Base-by-base conservation (phyloP, 2,329 filamentous ascomycete genomes). In the Fusarium hainanense region DNA sequence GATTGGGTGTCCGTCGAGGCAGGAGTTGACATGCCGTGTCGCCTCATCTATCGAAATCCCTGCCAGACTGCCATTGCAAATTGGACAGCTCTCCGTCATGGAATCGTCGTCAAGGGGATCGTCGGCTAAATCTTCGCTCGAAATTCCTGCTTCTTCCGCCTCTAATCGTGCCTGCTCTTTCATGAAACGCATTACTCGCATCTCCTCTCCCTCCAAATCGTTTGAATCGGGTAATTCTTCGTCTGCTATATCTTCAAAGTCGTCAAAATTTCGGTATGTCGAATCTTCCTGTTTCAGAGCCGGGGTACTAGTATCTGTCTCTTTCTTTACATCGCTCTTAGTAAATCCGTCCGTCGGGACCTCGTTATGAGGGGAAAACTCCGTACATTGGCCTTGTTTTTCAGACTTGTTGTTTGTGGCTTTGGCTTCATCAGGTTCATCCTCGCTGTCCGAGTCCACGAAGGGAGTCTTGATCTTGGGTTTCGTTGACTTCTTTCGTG, bases 11-110 rank as follows among this genome's bases (percentile, higher is more conserved):
- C 93, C 93, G 77, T 99, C 96, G 4, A 99, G 84, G 79, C 96
- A 99, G 12, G 90, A 89, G 77, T 99, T 99, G 70, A 99, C 96
- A 78, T 99, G 96, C 3, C 91, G 82, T 9, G 91, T 92, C 12
- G 90, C 91, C 72, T 95, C 88, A 76, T 94, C 88, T 63, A 81
- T 77, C 58, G 83, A 87, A 14, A 90, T 78, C 0, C 89, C 90
- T 18, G 78, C 80, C 34, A 98, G 82, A 68, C 81, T 88, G 3
- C 84, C 83, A 72, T 87, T 88, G 78, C 96, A 98, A 28, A 98
- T 90, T 2, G 95, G 95, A 77, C 94, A 98, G 43, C 78, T 81
- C 49, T 78, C 72, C 11, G 77, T 70, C 58, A 74, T 69, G 21
- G 72, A 66, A 12, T 74, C 75, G 23, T 81, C 77, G 21, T 80